Percentiles rank a stretch among this genome's conserved stretches.
phyloP scores from a whole-genome alignment of 176 grass and related monocot genomes.

The Saccharum spontaneum region DNA sequence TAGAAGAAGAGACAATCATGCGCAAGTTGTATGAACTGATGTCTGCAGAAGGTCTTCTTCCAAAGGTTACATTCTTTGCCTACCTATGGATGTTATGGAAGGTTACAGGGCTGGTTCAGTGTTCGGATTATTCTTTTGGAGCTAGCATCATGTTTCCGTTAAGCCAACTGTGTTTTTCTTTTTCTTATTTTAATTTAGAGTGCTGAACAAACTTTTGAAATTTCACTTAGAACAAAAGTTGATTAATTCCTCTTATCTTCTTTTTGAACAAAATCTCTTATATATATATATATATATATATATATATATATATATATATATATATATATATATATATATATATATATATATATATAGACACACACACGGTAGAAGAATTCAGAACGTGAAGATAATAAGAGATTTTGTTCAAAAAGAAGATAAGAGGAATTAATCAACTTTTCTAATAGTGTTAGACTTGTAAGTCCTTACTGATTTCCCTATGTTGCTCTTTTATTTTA shows the following conservation, averaged over 20 bases:
- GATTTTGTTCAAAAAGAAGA: not conserved
- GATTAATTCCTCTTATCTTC: too few relatives aligned
- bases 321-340: not conserved
- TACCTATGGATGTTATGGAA: constrained; percentile 10
- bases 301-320: not conserved
- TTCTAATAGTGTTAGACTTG: not conserved
- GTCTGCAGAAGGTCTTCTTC: constrained; percentile 65
- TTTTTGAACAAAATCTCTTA: too few relatives aligned
- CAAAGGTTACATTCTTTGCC: constrained; percentile 55
- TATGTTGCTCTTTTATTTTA: not conserved
- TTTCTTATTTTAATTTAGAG: not conserved
- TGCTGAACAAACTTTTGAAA: not conserved
- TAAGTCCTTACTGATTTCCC: not conserved
- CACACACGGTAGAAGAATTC: not conserved
- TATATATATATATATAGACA: not conserved
- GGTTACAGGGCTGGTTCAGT: constrained; percentile 6
- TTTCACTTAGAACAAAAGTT: too few relatives aligned
- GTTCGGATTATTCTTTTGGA: not conserved
- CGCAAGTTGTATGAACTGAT: constrained; percentile 72
- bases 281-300: too few relatives aligned
- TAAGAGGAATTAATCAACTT: not conserved
- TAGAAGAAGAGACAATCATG: constrained; percentile 94
- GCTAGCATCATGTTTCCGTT: constrained; percentile 1
- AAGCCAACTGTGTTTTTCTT: not conserved
- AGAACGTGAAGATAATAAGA: not conserved